Conservation (phyloP, 225 moss, liverwort and hornwort genomes). For the Climacium dendroides region DNA sequence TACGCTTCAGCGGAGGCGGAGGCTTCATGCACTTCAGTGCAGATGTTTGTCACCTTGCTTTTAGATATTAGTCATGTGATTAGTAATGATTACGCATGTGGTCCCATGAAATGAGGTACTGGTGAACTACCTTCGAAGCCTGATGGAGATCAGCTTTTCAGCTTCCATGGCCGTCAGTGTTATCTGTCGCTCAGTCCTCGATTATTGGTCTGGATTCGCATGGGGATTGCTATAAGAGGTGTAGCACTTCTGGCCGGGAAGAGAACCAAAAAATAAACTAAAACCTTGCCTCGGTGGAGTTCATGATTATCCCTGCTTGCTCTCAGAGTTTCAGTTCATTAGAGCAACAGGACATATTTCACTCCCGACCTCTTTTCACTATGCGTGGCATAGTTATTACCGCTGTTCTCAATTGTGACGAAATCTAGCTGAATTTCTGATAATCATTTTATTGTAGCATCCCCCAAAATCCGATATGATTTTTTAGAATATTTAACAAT, state of each 20-base stretch:
- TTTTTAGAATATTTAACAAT: too few relatives aligned
- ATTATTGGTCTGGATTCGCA: neutral
- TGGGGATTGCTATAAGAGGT: neutral
- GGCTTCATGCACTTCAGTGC: neutral
- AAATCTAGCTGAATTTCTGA: neutral
- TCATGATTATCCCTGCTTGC: too few relatives aligned
- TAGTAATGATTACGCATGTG: constrained; percentile 1
- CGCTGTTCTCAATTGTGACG: neutral
- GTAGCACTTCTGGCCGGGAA: neutral
- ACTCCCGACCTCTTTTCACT: neutral
- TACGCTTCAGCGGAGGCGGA: neutral
- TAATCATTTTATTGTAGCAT: too few relatives aligned
- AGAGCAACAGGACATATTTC: neutral
- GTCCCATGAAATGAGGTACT: neutral
- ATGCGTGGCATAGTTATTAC: too few relatives aligned
- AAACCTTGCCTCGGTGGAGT: neutral
- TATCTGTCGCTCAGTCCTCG: neutral
- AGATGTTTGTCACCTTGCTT: neutral
- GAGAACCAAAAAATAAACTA: neutral
- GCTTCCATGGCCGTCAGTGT: neutral
- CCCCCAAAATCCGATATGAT: neutral
- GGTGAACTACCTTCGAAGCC: neutral
- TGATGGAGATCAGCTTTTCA: neutral
- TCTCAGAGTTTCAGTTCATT: neutral
- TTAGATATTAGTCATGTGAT: neutral